Conservation (phyloP, 2,329 filamentous ascomycete genomes). For the Neopestalotiopsis clavispora region DNA sequence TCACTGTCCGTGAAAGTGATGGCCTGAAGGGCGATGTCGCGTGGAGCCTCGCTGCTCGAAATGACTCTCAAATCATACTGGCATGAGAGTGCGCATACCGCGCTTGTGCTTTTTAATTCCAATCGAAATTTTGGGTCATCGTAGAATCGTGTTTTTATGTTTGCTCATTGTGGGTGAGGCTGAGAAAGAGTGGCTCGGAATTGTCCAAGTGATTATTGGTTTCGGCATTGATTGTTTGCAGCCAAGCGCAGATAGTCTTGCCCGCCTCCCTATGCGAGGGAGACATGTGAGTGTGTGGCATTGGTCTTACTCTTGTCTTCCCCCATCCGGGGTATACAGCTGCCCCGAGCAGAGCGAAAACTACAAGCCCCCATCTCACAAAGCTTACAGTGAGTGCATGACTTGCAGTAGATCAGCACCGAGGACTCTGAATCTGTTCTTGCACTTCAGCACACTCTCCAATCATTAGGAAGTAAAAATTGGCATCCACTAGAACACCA, state of each 20-base stretch:
- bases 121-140: background rate
- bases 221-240: background rate
- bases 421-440: constrained; percentile 4
- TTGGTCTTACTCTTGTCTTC: background rate
- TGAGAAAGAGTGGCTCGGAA: background rate
- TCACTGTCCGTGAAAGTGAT: background rate
- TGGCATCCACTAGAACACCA: background rate
- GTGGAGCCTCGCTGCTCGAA: background rate
- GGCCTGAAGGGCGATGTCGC: background rate
- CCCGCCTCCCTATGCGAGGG: constrained; percentile 10
- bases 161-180: constrained; percentile 7
- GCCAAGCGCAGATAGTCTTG: background rate
- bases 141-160: background rate
- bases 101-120: background rate
- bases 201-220: background rate
- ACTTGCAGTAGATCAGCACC: constrained; percentile 2
- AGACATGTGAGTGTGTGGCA: constrained; percentile 14
- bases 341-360: constrained; percentile 12
- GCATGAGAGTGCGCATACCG: background rate
- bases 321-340: background rate
- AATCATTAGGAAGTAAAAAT: background rate
- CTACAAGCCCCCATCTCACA: constrained; percentile 16
- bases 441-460: background rate
- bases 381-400: background rate
- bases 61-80: background rate